These are phyloP conservation scores for Phytophthora melonis DNA, from an alignment of 352 stramenopile species.

Conservation along the genomic window DNA sequence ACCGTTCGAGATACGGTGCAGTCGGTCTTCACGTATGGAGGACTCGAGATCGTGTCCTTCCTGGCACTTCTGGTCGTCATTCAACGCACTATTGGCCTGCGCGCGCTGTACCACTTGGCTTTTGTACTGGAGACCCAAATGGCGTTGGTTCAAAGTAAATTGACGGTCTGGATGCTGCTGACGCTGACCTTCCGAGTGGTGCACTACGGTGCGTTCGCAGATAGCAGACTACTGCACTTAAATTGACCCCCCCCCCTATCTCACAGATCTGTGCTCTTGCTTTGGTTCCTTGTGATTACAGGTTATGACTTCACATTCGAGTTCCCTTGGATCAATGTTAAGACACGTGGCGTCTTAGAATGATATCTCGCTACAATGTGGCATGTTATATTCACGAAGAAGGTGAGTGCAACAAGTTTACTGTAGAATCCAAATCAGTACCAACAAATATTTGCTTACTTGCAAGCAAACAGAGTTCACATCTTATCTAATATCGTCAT, in stretches of 20 bases:
- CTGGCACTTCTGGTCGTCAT: slow-evolving; percentile 11
- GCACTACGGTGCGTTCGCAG: slow-evolving; percentile 22
- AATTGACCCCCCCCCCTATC: no score
- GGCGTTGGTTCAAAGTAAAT: slow-evolving; percentile 30
- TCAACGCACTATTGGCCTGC: slow-evolving; percentile 13
- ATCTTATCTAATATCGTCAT: no score
- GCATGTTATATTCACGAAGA: no score
- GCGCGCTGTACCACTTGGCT: slow-evolving; percentile 29
- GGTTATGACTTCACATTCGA: slow-evolving; percentile 18
- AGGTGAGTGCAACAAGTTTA: no score
- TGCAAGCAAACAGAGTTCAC: no score
- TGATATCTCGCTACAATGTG: no score
- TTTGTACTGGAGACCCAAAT: slow-evolving; percentile 29
- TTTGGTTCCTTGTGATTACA: background rate
- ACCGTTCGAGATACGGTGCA: slow-evolving; percentile 12
- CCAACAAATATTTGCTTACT: no score
- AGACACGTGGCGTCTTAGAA: no score
- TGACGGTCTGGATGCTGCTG: slow-evolving; percentile 35
- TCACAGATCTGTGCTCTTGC: no score
- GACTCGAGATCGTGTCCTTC: slow-evolving; percentile 37
- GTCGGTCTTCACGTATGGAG: slow-evolving; percentile 31
- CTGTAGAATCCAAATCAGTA: no score
- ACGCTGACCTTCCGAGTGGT: slow-evolving; percentile 13
- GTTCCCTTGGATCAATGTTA: slow-evolving; percentile 4
- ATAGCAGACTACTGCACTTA: background rate